Conservation (phyloP, 1,139 yeast species). For the Kodamaea plutei region DNA sequence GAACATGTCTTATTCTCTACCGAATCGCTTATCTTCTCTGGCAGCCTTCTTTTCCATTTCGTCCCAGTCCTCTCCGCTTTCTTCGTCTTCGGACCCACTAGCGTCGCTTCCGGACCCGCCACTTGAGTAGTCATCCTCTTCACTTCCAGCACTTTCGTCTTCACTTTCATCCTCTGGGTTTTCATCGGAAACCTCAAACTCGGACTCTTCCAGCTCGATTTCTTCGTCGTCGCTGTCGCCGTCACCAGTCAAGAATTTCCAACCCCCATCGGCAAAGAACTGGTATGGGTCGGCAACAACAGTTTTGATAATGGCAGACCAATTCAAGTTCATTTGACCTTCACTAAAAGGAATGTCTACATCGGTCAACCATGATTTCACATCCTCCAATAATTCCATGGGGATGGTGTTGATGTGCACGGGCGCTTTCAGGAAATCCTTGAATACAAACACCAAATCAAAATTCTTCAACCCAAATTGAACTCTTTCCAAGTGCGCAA, state of each 20-base stretch:
- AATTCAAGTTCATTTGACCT: conserved; percentile 92
- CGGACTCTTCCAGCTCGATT: conserved; percentile 58
- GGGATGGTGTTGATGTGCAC: conserved; percentile 94
- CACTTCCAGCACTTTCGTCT: conserved; percentile 52
- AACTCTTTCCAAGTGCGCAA: conserved; percentile 94
- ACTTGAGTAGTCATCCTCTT: conserved; percentile 38
- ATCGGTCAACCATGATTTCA: conserved; percentile 93
- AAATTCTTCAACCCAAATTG: conserved; percentile 96
- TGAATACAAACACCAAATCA: conserved; percentile 91
- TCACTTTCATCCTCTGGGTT: conserved; percentile 71
- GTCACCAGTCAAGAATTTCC: conserved; percentile 82
- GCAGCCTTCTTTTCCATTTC: conserved; percentile 69
- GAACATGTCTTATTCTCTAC: conserved; percentile 25
- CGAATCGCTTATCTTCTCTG: conserved; percentile 36
- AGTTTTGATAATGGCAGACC: conserved; percentile 95
- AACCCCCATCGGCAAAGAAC: conserved; percentile 91
- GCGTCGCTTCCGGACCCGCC: conserved; percentile 37
- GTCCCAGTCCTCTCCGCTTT: conserved; percentile 71
- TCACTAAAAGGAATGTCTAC: conserved; percentile 94
- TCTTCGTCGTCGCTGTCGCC: conserved; percentile 63
- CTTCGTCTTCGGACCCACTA: conserved; percentile 39
- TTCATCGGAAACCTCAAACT: conserved; percentile 57
- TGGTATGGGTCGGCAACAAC: conserved; percentile 90
- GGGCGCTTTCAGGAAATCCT: conserved; percentile 83
- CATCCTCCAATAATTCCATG: conserved; percentile 85